Evolutionary conservation across 441 rosid genomes (phyloP), one percentile per base, ranked within the genome.

Genomic region (Adansonia madagascariensis): DNA sequence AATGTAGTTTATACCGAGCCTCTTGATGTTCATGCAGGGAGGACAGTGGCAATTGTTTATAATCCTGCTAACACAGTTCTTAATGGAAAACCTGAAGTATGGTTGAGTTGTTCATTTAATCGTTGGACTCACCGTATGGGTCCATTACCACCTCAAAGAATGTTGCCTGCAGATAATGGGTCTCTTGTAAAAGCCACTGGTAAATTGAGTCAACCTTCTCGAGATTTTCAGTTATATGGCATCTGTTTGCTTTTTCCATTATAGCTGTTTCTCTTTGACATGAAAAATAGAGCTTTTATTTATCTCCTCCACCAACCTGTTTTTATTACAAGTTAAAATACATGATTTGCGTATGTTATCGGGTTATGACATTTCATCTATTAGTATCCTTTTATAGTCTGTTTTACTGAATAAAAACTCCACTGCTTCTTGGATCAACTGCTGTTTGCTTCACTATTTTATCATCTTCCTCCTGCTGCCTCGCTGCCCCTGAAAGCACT

Each of bases 101-200:
- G 97, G 99, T 91, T 94, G 83, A 91, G 94, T 89, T 85, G 94
- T 77, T 94, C 98, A 73, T 95, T 94, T 77, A 94, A 95, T 81
- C 94, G 95, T 55, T 94, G 99, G 98, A 94, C 94, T 63, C 97
- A 95, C 79, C 88, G 82, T 43, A 71, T 78, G 71, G 98, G 97
- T 82, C 83, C 89, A 76, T 85, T 92, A 84, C 93, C 96, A 27
- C 96, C 97, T 81, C 95, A 89, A 81, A 90, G 87, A 82, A 96
- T 94, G 98, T 80, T 85, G 77, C 88, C 88, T 79, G 87, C 81
- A 10, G 90, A 86, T 62, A 84, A 86, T 78, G 82, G 87, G 75
- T 82, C 90, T 67, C 94, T 82, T 80, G 83, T 94, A 78, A 91
- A 86, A 86, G 70, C 93, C 79, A 86, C 88, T 12, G 92, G 99